Conservation (phyloP, 257 asterid species). For the Solanum medicagineum region DNA sequence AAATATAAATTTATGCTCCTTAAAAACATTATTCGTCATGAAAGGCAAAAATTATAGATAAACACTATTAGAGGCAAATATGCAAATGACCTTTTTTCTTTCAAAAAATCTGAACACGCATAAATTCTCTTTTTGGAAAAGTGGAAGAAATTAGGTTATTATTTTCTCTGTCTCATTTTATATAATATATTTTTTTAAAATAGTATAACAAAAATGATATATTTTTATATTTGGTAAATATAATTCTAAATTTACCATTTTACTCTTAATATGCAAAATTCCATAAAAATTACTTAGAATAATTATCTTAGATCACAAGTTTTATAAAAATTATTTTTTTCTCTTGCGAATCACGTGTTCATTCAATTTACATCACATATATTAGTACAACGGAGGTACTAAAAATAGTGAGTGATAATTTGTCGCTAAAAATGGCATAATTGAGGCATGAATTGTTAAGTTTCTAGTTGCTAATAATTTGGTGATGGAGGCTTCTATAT, state of each 20-base stretch:
- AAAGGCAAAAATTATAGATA: not conserved
- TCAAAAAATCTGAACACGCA: not conserved
- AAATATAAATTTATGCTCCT: not conserved
- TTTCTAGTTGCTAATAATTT: not conserved
- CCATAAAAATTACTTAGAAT: not conserved
- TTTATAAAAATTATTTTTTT: too few relatives aligned
- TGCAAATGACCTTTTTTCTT: not conserved
- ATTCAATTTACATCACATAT: not conserved
- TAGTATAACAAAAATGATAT: too few relatives aligned
- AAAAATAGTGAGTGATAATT: not conserved
- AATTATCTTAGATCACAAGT: too few relatives aligned
- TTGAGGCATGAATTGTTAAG: too few relatives aligned
- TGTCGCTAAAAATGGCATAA: not conserved
- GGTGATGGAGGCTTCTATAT: not conserved
- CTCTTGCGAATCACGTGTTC: too few relatives aligned
- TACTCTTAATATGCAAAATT: not conserved
- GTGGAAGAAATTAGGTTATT: not conserved
- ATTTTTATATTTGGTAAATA: too few relatives aligned
- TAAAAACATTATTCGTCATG: not conserved
- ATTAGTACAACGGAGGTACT: not conserved
- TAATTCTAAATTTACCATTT: not conserved
- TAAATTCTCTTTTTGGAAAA: not conserved
- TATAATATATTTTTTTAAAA: not conserved
- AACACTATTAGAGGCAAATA: not conserved
- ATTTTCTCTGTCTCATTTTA: not conserved